Base-by-base conservation (phyloP, 495 filamentous ascomycete genomes). In the Neurospora pannonica region DNA sequence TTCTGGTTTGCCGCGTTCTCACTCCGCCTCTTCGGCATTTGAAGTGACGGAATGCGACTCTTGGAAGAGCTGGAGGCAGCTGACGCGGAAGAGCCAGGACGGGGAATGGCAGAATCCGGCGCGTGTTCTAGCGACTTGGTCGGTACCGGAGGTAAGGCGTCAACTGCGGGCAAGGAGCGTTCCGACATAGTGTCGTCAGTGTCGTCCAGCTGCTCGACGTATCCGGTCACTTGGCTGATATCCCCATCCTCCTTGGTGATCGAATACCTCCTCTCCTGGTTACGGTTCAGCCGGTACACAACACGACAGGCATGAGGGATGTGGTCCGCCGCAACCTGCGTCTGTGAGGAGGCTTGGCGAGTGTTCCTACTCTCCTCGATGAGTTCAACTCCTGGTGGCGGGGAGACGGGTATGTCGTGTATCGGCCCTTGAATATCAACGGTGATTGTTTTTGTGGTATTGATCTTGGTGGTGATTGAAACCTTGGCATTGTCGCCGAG, bases 351-450 rank as follows among this genome's bases (percentile, higher is more conserved):
- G 46, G 37, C 38, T 21, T 62, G 38, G 9, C 21, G 62, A 10
- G 60, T 28, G 8, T 72, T 73, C 7, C 73, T 73, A 9, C 73
- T 76, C 81, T 92, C 86, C 76, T 90, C 87, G 38, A 94, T 79
- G 72, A 94, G 84, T 77, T 91, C 91, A 28, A 92, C 88, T 0
- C 90, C 89, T 2, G 89, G 88, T 2, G 92, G 90, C 11, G 91
- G 87, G 10, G 86, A 81, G 36, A 94, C 85, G 19, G 89, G 87
- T 4, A 89, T 84, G 31, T 84, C 84, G 24, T 88, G 84, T 37
- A 89, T 84, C 54, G 91, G 89, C 38, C 92, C 90, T 21, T 85
- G 89, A 24, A 94, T 88, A 73, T 93, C 90, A 5, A 94, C 91
- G 0, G 91, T 93, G 75, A 94, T 90, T 0, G 88, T 93, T 70